These are phyloP conservation scores for Scopulariopsis brevicaulis DNA, from an alignment of 2,329 filamentous ascomycete genomes.

Conservation along the genomic window DNA sequence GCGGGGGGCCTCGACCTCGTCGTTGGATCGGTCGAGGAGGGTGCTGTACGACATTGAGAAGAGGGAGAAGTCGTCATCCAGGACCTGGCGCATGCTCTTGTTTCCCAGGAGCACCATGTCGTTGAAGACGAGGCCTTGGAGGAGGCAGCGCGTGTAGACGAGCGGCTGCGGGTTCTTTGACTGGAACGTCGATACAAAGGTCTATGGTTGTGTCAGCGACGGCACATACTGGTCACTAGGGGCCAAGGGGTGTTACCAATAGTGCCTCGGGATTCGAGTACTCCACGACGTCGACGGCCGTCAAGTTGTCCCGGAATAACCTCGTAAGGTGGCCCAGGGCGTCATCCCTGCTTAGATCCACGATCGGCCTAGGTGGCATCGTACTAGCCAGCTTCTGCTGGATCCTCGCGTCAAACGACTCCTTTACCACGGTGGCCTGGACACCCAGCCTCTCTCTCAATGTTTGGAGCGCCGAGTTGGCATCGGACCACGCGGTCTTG, in stretches of 20 bases:
- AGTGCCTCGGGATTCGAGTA: slow-evolving; percentile 60
- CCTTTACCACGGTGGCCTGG: slow-evolving; percentile 54
- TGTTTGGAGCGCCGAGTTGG: slow-evolving; percentile 34
- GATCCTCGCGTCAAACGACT: slow-evolving; percentile 82
- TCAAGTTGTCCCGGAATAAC: slow-evolving; percentile 60
- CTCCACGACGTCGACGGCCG: slow-evolving; percentile 55
- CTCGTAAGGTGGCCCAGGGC: slow-evolving; percentile 59
- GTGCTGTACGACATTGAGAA: slow-evolving; percentile 61
- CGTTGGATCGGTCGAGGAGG: slow-evolving; percentile 63
- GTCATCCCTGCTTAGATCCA: slow-evolving; percentile 62
- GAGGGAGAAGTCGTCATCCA: slow-evolving; percentile 73
- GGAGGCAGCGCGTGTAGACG: slow-evolving; percentile 69
- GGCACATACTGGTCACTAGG: not conserved
- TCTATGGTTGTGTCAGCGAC: slow-evolving; percentile 29
- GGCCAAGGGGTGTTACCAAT: slow-evolving; percentile 35
- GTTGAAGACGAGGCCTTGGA: slow-evolving; percentile 66
- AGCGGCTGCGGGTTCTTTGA: slow-evolving; percentile 72
- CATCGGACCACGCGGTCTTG: slow-evolving; percentile 38
- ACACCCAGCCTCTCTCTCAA: slow-evolving; percentile 45
- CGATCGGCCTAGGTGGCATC: slow-evolving; percentile 83
- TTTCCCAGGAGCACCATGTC: slow-evolving; percentile 58
- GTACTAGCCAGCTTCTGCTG: slow-evolving; percentile 89
- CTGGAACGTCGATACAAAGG: slow-evolving; percentile 64
- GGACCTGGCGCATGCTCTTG: slow-evolving; percentile 59
- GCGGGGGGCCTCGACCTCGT: slow-evolving; percentile 61